Conservation (phyloP, 306 rosid species). For the Vachellia pachyceras region DNA sequence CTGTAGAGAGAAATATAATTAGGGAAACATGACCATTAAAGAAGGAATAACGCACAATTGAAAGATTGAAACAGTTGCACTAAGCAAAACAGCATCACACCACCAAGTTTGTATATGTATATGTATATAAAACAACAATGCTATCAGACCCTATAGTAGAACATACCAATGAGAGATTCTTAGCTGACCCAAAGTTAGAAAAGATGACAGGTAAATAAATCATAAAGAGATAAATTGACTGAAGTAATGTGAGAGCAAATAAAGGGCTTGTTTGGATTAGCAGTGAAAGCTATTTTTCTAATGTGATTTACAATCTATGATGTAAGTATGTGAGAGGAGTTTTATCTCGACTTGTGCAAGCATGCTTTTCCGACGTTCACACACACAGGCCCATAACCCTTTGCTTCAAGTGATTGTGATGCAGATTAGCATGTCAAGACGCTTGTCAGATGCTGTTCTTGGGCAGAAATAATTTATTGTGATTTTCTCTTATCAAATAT, state of each 20-base stretch:
- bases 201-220: not conserved
- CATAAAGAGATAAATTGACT: not conserved
- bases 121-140: no score
- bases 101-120: not conserved
- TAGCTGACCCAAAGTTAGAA: no score
- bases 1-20: conserved; percentile 53
- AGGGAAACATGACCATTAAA: conserved; percentile 27
- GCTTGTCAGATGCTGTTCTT: conserved; percentile 13
- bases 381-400: not conserved
- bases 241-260: not conserved
- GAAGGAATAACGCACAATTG: conserved; percentile 16
- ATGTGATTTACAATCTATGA: no score
- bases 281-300: no score
- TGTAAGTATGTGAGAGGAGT: no score
- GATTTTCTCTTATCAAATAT: not conserved
- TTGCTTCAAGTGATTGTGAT: not conserved
- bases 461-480: not conserved
- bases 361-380: no score
- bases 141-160: no score
- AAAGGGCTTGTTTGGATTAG: no score
- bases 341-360: no score
- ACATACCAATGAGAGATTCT: no score
- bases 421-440: not conserved
- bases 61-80: not conserved
- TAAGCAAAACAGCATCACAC: conserved; percentile 4